Conservation (phyloP, 805 yeast genomes). For the Candida loeiensis region DNA sequence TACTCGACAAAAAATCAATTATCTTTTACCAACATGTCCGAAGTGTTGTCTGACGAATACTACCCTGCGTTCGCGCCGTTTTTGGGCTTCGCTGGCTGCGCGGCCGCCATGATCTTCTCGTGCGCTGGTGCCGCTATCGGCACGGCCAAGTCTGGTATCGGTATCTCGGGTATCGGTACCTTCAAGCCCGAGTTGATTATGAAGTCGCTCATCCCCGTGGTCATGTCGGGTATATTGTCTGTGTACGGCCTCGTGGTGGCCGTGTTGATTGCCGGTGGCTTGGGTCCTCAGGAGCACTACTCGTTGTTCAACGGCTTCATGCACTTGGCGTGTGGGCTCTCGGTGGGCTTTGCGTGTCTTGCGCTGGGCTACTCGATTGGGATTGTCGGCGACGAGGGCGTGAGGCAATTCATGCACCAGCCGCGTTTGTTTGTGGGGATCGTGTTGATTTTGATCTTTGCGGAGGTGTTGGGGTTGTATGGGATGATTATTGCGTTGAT, state of each 20-base stretch:
- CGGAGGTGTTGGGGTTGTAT: conserved; percentile 85
- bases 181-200: conserved; percentile 95
- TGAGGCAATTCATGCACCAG: conserved; percentile 82
- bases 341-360: conserved; percentile 94
- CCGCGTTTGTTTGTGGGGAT: conserved; percentile 87
- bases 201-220: conserved; percentile 95
- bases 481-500: conserved; percentile 96
- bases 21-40: conserved; percentile 7
- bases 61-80: conserved; percentile 95
- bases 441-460: conserved; percentile 83
- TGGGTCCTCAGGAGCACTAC: conserved; percentile 74
- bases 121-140: conserved; percentile 99
- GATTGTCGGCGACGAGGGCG: conserved; percentile 91
- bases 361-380: conserved; percentile 97
- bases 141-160: conserved; percentile 96
- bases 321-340: conserved; percentile 94
- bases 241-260: conserved; percentile 97
- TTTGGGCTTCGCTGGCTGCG: conserved; percentile 96
- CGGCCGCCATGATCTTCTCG: conserved; percentile 84
- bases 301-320: conserved; percentile 94
- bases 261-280: conserved; percentile 88
- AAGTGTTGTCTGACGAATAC: conserved; percentile 49
- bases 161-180: conserved; percentile 97
- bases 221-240: conserved; percentile 95
- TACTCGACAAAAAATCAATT: conserved; percentile 1